Conservation (phyloP, 2,329 filamentous ascomycete species). For the Clathrospora elynae region DNA sequence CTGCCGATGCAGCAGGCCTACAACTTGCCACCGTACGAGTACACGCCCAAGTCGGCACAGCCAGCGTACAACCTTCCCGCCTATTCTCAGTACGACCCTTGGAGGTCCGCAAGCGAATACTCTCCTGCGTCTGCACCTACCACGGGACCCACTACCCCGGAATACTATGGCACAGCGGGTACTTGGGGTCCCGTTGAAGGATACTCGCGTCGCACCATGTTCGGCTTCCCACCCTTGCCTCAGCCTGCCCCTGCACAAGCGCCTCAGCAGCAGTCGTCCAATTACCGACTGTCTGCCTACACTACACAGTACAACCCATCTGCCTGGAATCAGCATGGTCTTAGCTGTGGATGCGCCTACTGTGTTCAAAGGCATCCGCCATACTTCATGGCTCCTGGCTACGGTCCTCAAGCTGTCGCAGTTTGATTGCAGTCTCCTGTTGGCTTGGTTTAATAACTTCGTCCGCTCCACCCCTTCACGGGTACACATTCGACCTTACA, state of each 20-base stretch:
- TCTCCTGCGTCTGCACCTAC: conserved; percentile 61
- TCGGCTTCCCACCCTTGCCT: conserved; percentile 47
- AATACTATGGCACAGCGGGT: conserved; percentile 56
- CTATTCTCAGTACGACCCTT: conserved; percentile 51
- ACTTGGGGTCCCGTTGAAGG: conserved; percentile 55
- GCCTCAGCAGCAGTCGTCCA: conserved; percentile 49
- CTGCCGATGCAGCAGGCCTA: conserved; percentile 50
- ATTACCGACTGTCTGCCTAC: conserved; percentile 44
- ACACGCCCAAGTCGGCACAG: conserved; percentile 44
- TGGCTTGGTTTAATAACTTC: conserved; percentile 3
- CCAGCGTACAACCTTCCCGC: conserved; percentile 44
- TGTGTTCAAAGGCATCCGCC: conserved; percentile 46
- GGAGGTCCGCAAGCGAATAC: conserved; percentile 50
- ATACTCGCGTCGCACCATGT: conserved; percentile 51
- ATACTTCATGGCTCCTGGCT: conserved; percentile 48
- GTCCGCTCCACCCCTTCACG: conserved; percentile 17
- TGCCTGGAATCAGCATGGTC: conserved; percentile 46
- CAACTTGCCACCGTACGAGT: conserved; percentile 42
- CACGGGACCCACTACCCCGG: conserved; percentile 60
- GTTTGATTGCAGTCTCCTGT: conserved; percentile 24
- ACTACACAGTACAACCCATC: conserved; percentile 44
- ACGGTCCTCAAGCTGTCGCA: conserved; percentile 48
- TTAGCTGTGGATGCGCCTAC: conserved; percentile 47
- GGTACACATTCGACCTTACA: conserved; percentile 35
- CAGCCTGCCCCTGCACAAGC: conserved; percentile 48